These are phyloP conservation scores for Coemansia sp. DNA, from an alignment of 192 early-diverging fungal genomes.

Conservation along the genomic window DNA sequence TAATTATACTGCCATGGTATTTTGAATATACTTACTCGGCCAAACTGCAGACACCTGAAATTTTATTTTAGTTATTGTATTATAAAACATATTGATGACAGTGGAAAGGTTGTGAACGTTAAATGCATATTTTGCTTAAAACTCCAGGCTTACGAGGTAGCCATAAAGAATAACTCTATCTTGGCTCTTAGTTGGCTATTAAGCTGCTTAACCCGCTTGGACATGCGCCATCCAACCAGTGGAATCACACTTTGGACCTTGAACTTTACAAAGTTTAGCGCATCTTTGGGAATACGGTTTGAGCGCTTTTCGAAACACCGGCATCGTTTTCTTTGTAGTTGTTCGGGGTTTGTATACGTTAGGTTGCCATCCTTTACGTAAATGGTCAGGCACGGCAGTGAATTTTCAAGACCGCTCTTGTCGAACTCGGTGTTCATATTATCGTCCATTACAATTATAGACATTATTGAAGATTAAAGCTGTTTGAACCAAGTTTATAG, in stretches of 20 bases:
- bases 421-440: conserved; percentile 9
- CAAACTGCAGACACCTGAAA: background rate
- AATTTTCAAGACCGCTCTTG: conserved; percentile 13
- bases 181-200: conserved; percentile 24
- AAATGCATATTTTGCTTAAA: background rate
- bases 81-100: conserved; percentile 1
- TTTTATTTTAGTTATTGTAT: background rate
- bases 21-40: background rate
- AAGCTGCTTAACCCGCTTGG: conserved; percentile 11
- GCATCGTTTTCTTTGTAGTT: conserved; percentile 34
- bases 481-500: background rate
- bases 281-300: conserved; percentile 6
- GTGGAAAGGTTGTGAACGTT: background rate
- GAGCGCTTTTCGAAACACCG: conserved; percentile 23
- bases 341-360: conserved; percentile 36
- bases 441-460: background rate
- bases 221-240: conserved; percentile 16
- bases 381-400: conserved; percentile 41
- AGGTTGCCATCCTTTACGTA: conserved; percentile 39
- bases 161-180: conserved; percentile 37
- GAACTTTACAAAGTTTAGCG: conserved; percentile 21
- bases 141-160: background rate
- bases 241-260: conserved; percentile 20
- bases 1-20: background rate
- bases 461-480: background rate